These are phyloP conservation scores for Neospora caninum DNA, from an alignment of 169 alveolate species.

Conservation along the genomic window DNA sequence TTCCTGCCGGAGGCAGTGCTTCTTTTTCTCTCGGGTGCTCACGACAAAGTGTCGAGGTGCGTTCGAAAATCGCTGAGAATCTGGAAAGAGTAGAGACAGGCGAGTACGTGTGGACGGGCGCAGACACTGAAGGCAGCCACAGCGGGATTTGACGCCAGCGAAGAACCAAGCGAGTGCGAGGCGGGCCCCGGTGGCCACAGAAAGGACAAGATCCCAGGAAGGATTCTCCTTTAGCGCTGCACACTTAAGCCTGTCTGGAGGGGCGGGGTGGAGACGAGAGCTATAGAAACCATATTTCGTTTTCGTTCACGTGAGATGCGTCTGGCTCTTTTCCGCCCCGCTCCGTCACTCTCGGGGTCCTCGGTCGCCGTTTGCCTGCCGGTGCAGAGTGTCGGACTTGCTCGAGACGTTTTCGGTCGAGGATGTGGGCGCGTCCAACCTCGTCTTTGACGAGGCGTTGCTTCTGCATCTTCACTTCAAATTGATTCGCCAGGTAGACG, in stretches of 20 bases:
- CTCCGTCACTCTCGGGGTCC: neutral
- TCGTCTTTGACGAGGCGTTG: neutral
- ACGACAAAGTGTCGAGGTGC: neutral
- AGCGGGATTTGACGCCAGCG: too few species aligned
- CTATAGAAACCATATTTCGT: too few species aligned
- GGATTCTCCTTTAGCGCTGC: too few species aligned
- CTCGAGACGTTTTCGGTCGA: neutral
- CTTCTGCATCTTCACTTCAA: conserved; percentile 4
- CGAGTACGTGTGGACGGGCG: too few species aligned
- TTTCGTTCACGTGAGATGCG: too few species aligned
- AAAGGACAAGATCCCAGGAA: too few species aligned
- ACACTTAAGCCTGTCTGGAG: too few species aligned
- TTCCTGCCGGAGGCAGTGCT: conserved; percentile 17
- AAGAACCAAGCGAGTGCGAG: too few species aligned
- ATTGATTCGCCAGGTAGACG: neutral
- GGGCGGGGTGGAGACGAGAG: too few species aligned
- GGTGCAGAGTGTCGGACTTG: neutral
- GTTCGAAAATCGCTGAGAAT: neutral
- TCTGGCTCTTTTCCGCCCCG: neutral
- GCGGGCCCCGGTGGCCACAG: too few species aligned
- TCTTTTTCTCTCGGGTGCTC: neutral
- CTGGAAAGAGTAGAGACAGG: too few species aligned
- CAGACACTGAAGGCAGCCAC: too few species aligned
- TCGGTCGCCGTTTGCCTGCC: neutral
- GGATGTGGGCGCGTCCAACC: neutral